Evolutionary conservation across 768 basidiomycete species (phyloP), one percentile per base, ranked within the genome.

Genomic region (Strobilomyces confusus): DNA sequence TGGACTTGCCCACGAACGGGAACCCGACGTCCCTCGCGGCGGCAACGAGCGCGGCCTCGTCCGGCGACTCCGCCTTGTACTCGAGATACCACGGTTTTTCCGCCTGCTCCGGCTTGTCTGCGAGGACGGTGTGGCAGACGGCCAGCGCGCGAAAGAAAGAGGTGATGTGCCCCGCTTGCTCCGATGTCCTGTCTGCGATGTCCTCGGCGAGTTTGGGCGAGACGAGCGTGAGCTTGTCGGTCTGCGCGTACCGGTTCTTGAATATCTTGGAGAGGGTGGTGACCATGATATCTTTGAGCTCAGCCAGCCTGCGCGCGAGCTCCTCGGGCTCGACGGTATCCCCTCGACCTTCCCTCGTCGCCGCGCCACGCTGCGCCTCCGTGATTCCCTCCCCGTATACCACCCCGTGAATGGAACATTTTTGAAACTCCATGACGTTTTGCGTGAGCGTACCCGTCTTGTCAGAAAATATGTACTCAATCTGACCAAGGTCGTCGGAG

Each of bases 391-490:
- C 95, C 11, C 95, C 95, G 64, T 97, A 98, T 0, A 83, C 66
- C 3, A 90, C 72, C 1, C 94, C 95, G 49, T 83, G 72, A 53
- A 98, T 80, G 0, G 93, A 95, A 62, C 93, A 97, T 67, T 90
- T 94, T 69, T 97, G 92, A 74, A 97, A 98, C 74, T 95, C 94
- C 95, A 98, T 98, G 63, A 95, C 76, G 73, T 98, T 99, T 71
- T 97, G 95, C 0, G 95, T 99, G 45, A 99, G 84, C 8, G 95
- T 99, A 22, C 92, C 93, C 0, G 94, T 95, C 77, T 95, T 95
- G 79, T 95, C 92, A 11, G 89, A 93, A 66, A 88, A 88, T 65
- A 88, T 77, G 69, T 95, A 99, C 75, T 98, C 95, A 70, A 98
- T 98, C 74, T 98, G 95, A 23, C 95, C 95, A 2, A 99, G 83